phyloP scores from a whole-genome alignment of 2,329 filamentous ascomycete genomes.

The Calonectria fujianensis region DNA sequence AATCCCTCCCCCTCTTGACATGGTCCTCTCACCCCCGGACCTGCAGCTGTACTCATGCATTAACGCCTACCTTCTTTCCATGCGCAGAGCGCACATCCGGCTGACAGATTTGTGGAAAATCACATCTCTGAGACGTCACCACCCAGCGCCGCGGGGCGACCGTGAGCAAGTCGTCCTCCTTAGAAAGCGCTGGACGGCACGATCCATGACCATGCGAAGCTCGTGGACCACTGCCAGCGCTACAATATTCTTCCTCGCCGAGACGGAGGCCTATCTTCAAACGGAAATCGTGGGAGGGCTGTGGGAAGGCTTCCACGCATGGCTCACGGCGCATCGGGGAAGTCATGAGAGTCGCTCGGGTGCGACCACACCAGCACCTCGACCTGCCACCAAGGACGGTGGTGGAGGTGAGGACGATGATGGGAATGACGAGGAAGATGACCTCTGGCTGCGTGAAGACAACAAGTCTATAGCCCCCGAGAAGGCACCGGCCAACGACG shows the following conservation, averaged over 20 bases:
- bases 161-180: slow-evolving; percentile 76
- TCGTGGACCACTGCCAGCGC: slow-evolving; percentile 94
- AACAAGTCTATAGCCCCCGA: slow-evolving; percentile 36
- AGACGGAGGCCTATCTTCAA: slow-evolving; percentile 91
- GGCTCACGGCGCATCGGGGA: slow-evolving; percentile 74
- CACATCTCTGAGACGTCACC: slow-evolving; percentile 83
- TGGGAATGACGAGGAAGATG: slow-evolving; percentile 49
- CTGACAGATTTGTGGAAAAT: slow-evolving; percentile 92
- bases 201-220: slow-evolving; percentile 82
- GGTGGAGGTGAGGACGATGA: slow-evolving; percentile 26
- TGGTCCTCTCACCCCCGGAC: slow-evolving; percentile 88
- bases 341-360: slow-evolving; percentile 52
- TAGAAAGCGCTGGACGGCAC: slow-evolving; percentile 77
- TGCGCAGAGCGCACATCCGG: slow-evolving; percentile 89
- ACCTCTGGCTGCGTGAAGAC: slow-evolving; percentile 55
- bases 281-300: slow-evolving; percentile 89
- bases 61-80: slow-evolving; percentile 89
- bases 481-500: slow-evolving; percentile 52
- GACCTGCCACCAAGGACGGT: slow-evolving; percentile 38
- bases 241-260: slow-evolving; percentile 90
- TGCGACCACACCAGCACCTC: slow-evolving; percentile 50
- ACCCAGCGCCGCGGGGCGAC: slow-evolving; percentile 81
- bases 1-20: slow-evolving; percentile 86
- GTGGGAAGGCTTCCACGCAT: slow-evolving; percentile 86
- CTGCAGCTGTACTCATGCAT: slow-evolving; percentile 88